A percentile compares a stretch with the other conserved stretches of the same genome.
phyloP scores from a whole-genome alignment of 768 basidiomycete genomes.

The Calocera cornea region DNA sequence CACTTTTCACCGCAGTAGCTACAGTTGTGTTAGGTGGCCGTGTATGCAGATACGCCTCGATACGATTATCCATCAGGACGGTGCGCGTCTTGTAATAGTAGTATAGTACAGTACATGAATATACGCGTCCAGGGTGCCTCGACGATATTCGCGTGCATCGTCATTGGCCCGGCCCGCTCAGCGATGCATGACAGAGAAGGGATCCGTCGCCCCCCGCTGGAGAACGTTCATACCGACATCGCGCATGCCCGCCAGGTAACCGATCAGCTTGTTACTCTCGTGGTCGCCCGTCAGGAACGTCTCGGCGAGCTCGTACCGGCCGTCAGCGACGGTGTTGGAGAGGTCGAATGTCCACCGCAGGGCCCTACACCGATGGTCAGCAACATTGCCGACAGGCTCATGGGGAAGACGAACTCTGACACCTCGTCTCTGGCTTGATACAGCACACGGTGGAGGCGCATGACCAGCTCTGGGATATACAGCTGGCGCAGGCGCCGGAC shows the following conservation, averaged over 20 bases:
- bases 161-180: background rate
- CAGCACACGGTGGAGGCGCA: slow-evolving; percentile 67
- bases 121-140: background rate
- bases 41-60: background rate
- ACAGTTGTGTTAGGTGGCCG: background rate
- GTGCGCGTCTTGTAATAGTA: background rate
- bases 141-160: background rate
- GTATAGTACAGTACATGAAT: slow-evolving; percentile 4
- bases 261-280: slow-evolving; percentile 46
- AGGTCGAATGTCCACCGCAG: slow-evolving; percentile 61
- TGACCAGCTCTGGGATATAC: slow-evolving; percentile 77
- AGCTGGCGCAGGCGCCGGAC: slow-evolving; percentile 74
- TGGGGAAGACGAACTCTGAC: slow-evolving; percentile 41
- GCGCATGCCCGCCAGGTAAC: slow-evolving; percentile 62
- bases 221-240: slow-evolving; percentile 57
- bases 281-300: slow-evolving; percentile 50
- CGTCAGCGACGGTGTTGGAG: slow-evolving; percentile 77
- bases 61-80: background rate
- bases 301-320: slow-evolving; percentile 69
- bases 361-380: slow-evolving; percentile 36
- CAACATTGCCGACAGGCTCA: background rate
- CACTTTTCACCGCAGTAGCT: background rate
- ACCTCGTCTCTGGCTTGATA: slow-evolving; percentile 48
- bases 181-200: slow-evolving; percentile 37
- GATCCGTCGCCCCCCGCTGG: slow-evolving; percentile 64